A percentile compares a stretch with the other conserved stretches of the same genome.
phyloP scores from a whole-genome alignment of 257 asterid species.

The Paulownia fortunei region DNA sequence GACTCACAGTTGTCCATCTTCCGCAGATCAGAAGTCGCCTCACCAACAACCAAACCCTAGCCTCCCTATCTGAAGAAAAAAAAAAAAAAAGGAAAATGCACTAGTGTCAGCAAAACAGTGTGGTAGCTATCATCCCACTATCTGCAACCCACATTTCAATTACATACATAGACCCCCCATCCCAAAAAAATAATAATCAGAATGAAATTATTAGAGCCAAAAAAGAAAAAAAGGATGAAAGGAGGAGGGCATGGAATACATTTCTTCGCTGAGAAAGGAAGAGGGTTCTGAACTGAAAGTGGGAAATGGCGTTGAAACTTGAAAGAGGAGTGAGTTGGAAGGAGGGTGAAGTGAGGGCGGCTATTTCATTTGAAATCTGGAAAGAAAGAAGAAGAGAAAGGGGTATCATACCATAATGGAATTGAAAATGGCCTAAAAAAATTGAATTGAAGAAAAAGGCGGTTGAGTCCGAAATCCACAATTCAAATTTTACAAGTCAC shows the following conservation, averaged over 20 bases:
- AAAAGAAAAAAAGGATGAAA: background rate
- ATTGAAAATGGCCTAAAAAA: background rate
- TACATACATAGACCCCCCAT: background rate
- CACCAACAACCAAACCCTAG: slow-evolving; percentile 24
- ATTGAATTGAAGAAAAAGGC: slow-evolving; percentile 36
- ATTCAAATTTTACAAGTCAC: slow-evolving; percentile 44
- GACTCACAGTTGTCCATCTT: slow-evolving; percentile 68
- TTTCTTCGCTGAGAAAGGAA: slow-evolving; percentile 11
- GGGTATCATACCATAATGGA: background rate
- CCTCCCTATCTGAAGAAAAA: slow-evolving; percentile 23
- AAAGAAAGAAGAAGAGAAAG: slow-evolving; percentile 2
- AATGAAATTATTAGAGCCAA: background rate
- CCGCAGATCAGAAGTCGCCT: slow-evolving; percentile 7
- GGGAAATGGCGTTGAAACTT: background rate
- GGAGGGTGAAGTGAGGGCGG: slow-evolving; percentile 25
- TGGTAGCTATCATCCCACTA: background rate
- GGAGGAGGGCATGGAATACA: background rate
- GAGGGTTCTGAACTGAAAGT: background rate
- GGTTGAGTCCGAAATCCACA: slow-evolving; percentile 30
- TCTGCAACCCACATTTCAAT: slow-evolving; percentile 14
- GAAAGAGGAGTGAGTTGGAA: background rate
- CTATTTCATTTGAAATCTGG: slow-evolving; percentile 43
- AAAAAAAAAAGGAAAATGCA: background rate
- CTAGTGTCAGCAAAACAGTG: slow-evolving; percentile 9
- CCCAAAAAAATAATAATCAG: background rate